These are phyloP conservation scores for Trametes gibbosa DNA, from an alignment of 768 basidiomycete genomes.

Conservation along the genomic window DNA sequence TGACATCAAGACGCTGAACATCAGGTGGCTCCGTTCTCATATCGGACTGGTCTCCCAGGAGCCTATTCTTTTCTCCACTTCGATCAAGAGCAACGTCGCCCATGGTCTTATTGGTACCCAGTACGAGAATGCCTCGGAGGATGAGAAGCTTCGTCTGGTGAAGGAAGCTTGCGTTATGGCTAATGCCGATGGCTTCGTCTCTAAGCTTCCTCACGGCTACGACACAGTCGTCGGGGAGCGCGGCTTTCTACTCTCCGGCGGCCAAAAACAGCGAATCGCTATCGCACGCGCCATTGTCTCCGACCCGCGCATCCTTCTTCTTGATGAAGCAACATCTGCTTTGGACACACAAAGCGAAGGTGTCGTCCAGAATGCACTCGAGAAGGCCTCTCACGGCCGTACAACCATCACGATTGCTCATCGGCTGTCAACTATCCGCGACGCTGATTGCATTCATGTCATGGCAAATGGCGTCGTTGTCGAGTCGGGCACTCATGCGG, in stretches of 20 bases:
- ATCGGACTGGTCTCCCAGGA: conserved; percentile 90
- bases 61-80: conserved; percentile 80
- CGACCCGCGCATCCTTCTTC: conserved; percentile 79
- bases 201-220: conserved; percentile 76
- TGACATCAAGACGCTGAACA: conserved; percentile 70
- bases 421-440: conserved; percentile 79
- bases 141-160: conserved; percentile 72
- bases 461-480: conserved; percentile 85
- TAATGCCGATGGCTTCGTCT: conserved; percentile 85
- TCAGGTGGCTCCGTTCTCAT: conserved; percentile 83
- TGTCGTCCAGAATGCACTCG: conserved; percentile 88
- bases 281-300: conserved; percentile 90
- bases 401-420: conserved; percentile 83
- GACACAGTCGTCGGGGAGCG: conserved; percentile 88
- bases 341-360: conserved; percentile 83
- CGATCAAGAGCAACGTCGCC: conserved; percentile 77
- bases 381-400: conserved; percentile 76
- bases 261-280: conserved; percentile 85
- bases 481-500: conserved; percentile 75
- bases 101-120: conserved; percentile 79
- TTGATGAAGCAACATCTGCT: conserved; percentile 86
- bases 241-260: conserved; percentile 80
- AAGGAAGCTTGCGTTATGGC: conserved; percentile 85
- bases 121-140: conserved; percentile 62
- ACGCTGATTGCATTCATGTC: conserved; percentile 80